Percentiles rank a stretch among this genome's conserved stretches.
Conservation (phyloP, 2,329 filamentous ascomycete species). For the Lachnellula suecica region DNA sequence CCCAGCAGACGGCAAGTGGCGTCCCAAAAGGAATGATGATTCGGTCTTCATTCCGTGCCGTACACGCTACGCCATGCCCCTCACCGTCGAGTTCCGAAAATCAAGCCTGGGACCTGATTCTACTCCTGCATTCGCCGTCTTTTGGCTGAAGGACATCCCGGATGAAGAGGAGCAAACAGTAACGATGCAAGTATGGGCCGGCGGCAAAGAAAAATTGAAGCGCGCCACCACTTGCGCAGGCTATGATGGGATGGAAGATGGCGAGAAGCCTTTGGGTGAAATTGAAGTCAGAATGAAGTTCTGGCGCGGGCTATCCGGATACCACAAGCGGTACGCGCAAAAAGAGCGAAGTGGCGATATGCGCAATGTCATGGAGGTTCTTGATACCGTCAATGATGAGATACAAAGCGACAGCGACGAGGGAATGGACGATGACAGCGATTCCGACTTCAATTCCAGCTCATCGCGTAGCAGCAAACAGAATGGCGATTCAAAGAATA, state of each 20-base stretch:
- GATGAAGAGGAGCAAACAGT: constrained; percentile 65
- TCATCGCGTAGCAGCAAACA: neutral
- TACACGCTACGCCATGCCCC: constrained; percentile 57
- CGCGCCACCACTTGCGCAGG: constrained; percentile 47
- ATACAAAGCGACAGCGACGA: constrained; percentile 32
- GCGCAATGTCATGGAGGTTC: constrained; percentile 60
- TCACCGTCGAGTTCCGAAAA: constrained; percentile 59
- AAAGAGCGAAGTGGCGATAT: constrained; percentile 52
- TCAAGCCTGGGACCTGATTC: constrained; percentile 52
- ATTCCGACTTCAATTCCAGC: constrained; percentile 6
- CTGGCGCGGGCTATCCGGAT: constrained; percentile 49
- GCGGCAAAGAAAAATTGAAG: constrained; percentile 48
- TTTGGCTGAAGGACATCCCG: constrained; percentile 68
- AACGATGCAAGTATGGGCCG: constrained; percentile 64
- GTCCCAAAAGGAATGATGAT: constrained; percentile 43
- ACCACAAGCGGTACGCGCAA: constrained; percentile 52
- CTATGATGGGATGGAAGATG: constrained; percentile 40
- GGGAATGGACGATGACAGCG: constrained; percentile 1
- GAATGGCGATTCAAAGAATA: constrained; percentile 4
- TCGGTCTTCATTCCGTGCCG: constrained; percentile 54
- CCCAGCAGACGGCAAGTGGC: constrained; percentile 48
- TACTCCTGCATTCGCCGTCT: constrained; percentile 59
- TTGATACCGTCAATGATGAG: constrained; percentile 60
- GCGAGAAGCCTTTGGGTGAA: constrained; percentile 54
- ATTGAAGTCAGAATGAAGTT: constrained; percentile 58